Base-by-base conservation (phyloP, 345 rosid genomes). In the Anastatica hierochuntica region DNA sequence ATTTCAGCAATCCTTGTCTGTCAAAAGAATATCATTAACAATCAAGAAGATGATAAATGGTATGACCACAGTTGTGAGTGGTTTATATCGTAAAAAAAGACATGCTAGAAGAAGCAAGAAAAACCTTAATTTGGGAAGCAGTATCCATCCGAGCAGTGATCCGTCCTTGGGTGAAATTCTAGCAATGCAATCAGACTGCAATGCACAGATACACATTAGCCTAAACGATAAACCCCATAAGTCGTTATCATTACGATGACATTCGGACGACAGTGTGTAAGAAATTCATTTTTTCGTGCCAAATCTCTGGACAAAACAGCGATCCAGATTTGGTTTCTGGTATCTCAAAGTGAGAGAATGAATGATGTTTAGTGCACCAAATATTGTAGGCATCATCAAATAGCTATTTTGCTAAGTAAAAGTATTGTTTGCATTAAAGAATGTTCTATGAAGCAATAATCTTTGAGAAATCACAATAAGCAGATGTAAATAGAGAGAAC, bases 171-270 rank as follows among this genome's bases (percentile, higher is more conserved):
- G 77, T 31, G 98, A 92, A 57, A 88, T 83, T 76, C 95, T 83
- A 18, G 83, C 98, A 66, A 92, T 83, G 72, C 98, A 88, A 58
- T 88, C 94, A 43, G 88, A 76, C 98, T 92, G 72, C 62, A 72
- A 5, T 30, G 46, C 10, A 20, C 64, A 26, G 43, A 41, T 14
- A 13, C 38, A 29, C 18, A 45, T 48, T 44, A 47, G 37, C 43
- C 19, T 9, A 4, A 41, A 21, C 12, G 17, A 21, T 21, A 50
- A 42, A 14, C 17, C 24, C n/a, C 1, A 26, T 0, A 26, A 26
- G 44, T 35, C 53, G n/a, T n/a, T n/a, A n/a, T 45, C 23, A 18
- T 23, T 14, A 35, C 8, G 23, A 45, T n/a, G 12, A 45, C 13
- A 11, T 13, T 7, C 38, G 15, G 19, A 21, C 34, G 20, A 44